A percentile compares a stretch with the other conserved stretches of the same genome.
Conservation (phyloP, 176 grass and related monocot genomes). For the Pharus latifolius region DNA sequence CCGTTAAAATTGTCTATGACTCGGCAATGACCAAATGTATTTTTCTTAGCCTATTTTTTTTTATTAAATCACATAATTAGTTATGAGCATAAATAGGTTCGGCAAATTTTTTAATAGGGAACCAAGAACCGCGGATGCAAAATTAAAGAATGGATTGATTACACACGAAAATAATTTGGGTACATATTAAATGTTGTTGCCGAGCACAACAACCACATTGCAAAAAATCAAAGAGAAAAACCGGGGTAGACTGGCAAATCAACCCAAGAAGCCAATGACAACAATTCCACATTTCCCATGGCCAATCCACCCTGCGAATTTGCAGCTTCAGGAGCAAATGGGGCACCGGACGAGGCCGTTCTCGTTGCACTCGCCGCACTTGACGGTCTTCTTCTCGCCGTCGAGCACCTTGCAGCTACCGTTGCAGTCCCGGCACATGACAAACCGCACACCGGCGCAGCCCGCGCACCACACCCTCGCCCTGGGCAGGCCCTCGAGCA, state of each 20-base stretch:
- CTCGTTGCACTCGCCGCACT: constrained; percentile 83
- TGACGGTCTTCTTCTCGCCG: constrained; percentile 43
- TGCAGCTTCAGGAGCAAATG: constrained; percentile 41
- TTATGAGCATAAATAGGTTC: too few species aligned
- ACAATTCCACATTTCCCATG: neutral
- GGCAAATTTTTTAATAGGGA: too few species aligned
- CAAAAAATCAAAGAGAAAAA: constrained; percentile 3
- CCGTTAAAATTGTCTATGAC: too few species aligned
- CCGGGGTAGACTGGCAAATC: constrained; percentile 51
- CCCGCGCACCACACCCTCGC: constrained; percentile 69
- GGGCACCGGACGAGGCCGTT: constrained; percentile 91
- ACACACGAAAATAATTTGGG: constrained; percentile 19
- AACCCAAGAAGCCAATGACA: constrained; percentile 29
- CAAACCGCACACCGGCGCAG: constrained; percentile 79
- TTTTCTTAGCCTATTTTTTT: too few species aligned
- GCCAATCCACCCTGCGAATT: neutral
- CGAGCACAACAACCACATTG: constrained; percentile 24
- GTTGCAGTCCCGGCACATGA: constrained; percentile 89
- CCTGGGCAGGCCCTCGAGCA: constrained; percentile 66
- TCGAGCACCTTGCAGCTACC: constrained; percentile 96
- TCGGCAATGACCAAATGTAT: too few species aligned
- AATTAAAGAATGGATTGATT: constrained; percentile 5
- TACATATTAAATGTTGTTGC: constrained; percentile 27
- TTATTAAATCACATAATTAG: too few species aligned
- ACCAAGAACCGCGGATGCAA: too few species aligned